phyloP scores from a whole-genome alignment of 805 yeast genomes.

The Candida vartiovaarae region DNA sequence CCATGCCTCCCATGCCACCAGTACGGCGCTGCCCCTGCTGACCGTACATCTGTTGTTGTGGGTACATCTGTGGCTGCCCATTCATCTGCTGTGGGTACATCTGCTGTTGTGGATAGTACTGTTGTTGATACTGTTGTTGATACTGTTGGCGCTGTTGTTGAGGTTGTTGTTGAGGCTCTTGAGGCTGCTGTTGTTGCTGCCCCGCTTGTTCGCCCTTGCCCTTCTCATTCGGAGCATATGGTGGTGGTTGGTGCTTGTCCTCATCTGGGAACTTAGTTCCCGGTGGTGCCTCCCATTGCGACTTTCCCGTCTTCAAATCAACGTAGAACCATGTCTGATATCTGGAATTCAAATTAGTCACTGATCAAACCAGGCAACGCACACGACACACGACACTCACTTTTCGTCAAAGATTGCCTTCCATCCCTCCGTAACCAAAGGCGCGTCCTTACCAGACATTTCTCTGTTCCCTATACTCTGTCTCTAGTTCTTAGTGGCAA shows the following conservation, averaged over 20 bases:
- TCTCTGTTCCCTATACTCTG: too few relatives aligned
- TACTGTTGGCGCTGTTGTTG: not conserved
- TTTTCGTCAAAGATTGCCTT: conserved; percentile 64
- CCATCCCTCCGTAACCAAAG: conserved; percentile 64
- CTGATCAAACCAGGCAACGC: not conserved
- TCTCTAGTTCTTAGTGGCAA: too few relatives aligned
- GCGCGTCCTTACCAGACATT: conserved; percentile 24
- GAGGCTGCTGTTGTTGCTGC: conserved; percentile 4
- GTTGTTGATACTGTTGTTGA: conserved; percentile 22
- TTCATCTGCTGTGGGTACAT: conserved; percentile 28
- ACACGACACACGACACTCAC: conserved; percentile 2
- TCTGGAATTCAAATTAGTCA: not conserved
- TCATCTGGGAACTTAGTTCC: conserved; percentile 40
- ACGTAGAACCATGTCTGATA: conserved; percentile 78
- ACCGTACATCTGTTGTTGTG: conserved; percentile 23
- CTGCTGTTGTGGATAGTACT: conserved; percentile 18
- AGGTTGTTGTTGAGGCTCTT: not conserved
- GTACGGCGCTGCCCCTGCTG: conserved; percentile 26
- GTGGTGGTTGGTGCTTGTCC: conserved; percentile 33
- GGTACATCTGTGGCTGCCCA: conserved; percentile 18
- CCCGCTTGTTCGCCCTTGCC: conserved; percentile 4
- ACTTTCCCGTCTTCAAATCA: conserved; percentile 57
- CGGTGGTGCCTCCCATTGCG: conserved; percentile 87
- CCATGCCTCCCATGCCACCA: conserved; percentile 24
- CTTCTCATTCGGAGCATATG: conserved; percentile 16